Percentiles rank a stretch among this genome's conserved stretches.
Conservation (phyloP, 331 rosid genomes). For the Malus hybrid region DNA sequence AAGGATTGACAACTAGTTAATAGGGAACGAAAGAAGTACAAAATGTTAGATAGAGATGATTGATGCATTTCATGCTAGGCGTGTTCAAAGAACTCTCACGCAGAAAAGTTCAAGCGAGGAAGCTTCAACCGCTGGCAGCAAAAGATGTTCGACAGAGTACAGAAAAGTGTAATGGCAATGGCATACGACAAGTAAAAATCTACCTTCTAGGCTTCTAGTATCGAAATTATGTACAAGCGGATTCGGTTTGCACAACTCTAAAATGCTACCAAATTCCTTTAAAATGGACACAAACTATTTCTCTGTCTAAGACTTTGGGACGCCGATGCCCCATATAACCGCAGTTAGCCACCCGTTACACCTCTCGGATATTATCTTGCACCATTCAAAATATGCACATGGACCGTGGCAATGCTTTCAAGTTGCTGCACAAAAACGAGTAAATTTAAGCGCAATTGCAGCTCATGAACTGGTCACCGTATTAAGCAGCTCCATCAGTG, state of each 20-base stretch:
- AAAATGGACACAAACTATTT: neutral
- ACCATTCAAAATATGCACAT: neutral
- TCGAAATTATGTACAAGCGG: neutral
- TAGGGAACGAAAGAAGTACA: no score
- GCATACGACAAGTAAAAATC: neutral
- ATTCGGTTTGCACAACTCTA: neutral
- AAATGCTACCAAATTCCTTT: neutral
- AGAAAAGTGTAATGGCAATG: neutral
- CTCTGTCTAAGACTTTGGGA: neutral
- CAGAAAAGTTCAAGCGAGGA: no score
- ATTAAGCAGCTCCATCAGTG: neutral
- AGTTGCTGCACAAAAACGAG: neutral
- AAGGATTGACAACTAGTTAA: no score
- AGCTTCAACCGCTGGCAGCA: no score
- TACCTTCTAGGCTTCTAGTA: neutral
- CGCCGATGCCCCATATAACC: neutral
- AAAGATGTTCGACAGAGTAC: neutral
- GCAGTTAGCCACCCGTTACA: neutral
- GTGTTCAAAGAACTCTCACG: no score
- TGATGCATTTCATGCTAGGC: no score
- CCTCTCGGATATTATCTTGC: neutral
- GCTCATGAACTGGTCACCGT: neutral
- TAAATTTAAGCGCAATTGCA: neutral
- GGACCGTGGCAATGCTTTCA: neutral
- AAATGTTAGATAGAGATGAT: no score